These are phyloP conservation scores for Leucocoprinus leucothites DNA, from an alignment of 768 basidiomycete species.

Conservation along the genomic window DNA sequence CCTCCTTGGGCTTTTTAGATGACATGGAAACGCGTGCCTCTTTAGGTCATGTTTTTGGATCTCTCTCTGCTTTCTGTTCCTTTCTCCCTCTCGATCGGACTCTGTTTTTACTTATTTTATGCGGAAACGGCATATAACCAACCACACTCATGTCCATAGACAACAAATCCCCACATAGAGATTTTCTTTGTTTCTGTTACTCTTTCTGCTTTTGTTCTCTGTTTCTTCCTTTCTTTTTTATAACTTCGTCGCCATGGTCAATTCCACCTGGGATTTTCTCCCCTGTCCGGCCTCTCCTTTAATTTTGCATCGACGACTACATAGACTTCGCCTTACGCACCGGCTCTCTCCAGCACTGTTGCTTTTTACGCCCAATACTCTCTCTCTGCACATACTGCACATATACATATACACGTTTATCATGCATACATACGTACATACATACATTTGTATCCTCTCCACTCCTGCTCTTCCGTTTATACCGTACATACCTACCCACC, in stretches of 20 bases:
- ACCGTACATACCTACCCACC: not conserved
- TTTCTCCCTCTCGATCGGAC: not conserved
- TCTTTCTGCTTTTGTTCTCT: not conserved
- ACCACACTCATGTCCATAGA: conserved; percentile 8
- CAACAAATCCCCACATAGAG: not conserved
- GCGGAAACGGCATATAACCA: conserved; percentile 8
- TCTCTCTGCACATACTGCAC: too few relatives aligned
- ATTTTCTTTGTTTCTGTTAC: not conserved
- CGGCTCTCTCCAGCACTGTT: too few relatives aligned
- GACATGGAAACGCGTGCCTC: not conserved
- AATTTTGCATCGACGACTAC: not conserved
- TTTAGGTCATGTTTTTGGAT: not conserved
- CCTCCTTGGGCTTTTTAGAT: conserved; percentile 6
- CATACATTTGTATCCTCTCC: too few relatives aligned
- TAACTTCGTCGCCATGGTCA: not conserved
- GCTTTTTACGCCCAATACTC: too few relatives aligned
- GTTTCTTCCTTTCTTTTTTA: not conserved
- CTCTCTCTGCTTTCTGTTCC: not conserved
- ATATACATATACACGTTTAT: too few relatives aligned
- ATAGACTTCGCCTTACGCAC: too few relatives aligned
- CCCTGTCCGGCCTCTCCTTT: not conserved
- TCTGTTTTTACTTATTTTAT: conserved; percentile 4
- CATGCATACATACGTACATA: too few relatives aligned
- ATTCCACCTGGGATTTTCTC: not conserved
- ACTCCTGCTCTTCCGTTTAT: too few relatives aligned